phyloP scores from a whole-genome alignment of 768 basidiomycete genomes.

The Suillus discolor region DNA sequence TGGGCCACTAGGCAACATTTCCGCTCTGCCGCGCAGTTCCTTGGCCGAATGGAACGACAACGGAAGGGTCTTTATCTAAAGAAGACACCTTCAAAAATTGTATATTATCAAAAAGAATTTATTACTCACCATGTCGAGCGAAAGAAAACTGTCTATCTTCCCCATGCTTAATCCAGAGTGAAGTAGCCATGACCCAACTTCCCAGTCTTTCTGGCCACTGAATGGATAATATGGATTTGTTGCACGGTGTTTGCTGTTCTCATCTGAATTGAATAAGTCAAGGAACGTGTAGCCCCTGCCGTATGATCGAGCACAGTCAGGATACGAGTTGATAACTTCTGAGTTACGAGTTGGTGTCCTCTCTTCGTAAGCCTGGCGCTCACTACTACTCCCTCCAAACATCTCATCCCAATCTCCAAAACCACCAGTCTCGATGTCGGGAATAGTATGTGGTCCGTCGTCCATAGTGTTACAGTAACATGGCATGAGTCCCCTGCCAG shows the following conservation, averaged over 20 bases:
- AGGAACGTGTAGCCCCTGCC: not conserved
- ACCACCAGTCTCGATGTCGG: not conserved
- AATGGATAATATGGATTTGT: not conserved
- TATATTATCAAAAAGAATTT: not conserved
- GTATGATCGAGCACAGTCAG: not conserved
- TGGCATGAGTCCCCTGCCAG: too few species aligned
- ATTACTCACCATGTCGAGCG: conserved; percentile 12
- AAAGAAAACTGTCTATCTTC: conserved; percentile 29
- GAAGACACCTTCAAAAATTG: not conserved
- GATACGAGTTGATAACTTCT: not conserved
- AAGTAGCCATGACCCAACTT: not conserved
- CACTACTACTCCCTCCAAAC: not conserved
- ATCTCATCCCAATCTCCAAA: not conserved
- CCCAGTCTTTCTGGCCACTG: not conserved
- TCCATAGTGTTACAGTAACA: too few species aligned
- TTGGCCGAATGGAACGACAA: conserved; percentile 29
- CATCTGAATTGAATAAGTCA: not conserved
- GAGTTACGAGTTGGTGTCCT: not conserved
- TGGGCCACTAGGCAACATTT: conserved; percentile 25
- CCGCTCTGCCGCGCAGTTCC: conserved; percentile 21
- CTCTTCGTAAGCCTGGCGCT: not conserved
- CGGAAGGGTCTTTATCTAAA: conserved; percentile 8
- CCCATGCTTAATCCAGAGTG: conserved; percentile 32
- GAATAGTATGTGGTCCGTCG: not conserved
- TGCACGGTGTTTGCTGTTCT: not conserved